Evolutionary conservation across 495 filamentous ascomycete genomes (phyloP).

Genomic region (Penicillium canescens): DNA sequence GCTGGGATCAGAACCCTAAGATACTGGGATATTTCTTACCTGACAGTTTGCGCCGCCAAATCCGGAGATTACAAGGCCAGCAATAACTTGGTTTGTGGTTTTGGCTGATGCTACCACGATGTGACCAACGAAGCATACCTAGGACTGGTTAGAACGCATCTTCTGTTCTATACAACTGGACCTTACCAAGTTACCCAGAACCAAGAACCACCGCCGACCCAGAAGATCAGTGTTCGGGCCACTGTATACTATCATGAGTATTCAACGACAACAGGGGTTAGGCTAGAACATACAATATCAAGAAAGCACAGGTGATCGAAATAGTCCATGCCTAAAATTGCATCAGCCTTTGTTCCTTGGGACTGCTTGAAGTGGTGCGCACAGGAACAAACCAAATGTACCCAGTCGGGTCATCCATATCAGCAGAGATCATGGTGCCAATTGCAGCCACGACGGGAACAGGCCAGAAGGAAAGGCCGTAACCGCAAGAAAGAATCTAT

Average conservation of each 20-base stretch:
- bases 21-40: conserved; percentile 3
- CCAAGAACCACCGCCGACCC: conserved; percentile 29
- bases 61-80: conserved; percentile 21
- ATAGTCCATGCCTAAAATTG: conserved; percentile 25
- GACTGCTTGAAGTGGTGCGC: neutral
- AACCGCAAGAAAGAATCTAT: conserved; percentile 29
- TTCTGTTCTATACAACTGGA: neutral
- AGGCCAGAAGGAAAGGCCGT: conserved; percentile 29
- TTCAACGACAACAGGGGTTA: neutral
- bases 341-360: neutral
- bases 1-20: neutral
- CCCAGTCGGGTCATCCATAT: conserved; percentile 20
- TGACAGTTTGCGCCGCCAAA: conserved; percentile 27
- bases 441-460: conserved; percentile 22
- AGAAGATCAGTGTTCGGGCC: conserved; percentile 27
- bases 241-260: conserved; percentile 9
- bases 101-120: conserved; percentile 25
- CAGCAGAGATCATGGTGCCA: conserved; percentile 17
- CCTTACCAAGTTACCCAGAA: conserved; percentile 23
- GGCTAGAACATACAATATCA: conserved; percentile 21
- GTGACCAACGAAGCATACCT: conserved; percentile 25
- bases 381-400: conserved; percentile 29
- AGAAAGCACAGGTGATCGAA: conserved; percentile 25
- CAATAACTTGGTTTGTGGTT: conserved; percentile 22
- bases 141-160: neutral